Base-by-base conservation (phyloP, 306 rosid species). In the Purshia tridentata region DNA sequence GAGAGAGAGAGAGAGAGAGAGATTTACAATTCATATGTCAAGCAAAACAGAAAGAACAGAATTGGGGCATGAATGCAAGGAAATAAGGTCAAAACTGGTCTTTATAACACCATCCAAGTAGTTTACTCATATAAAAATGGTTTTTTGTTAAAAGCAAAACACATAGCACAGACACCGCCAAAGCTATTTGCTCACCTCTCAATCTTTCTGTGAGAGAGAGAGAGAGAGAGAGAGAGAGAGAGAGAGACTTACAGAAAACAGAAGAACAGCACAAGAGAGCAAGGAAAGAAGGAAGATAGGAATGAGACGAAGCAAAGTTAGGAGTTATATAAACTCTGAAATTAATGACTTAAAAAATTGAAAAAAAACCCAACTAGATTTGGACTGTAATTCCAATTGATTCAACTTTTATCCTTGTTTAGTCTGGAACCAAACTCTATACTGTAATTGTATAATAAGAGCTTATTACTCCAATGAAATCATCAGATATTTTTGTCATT, bases 201-300 rank as follows among this genome's bases (percentile, higher is more conserved):
- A 60, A 35, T 10, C 46, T 37, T 35, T 23, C 67, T 1, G 9
- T 5, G 22, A 40, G 15, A 51, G 16, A n/a, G 22, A 66, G 13
- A 39, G 70, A 73, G 70, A 39, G 41, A 23, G 67, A 72, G 40
- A 61, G 19, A 73, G 19, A 9, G 19, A 64, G 16, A 51, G 72
- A 70, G 67, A 23, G 23, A 20, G 74, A 77, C 77, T 51, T 51
- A 57, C 81, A 72, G 63, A 65, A 8, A 48, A 65, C 13, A 40
- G 61, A 51, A 7, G 39, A 65, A 64, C 42, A 40, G 19, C 9
- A 51, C 51, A 56, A 71, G 64, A 40, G 64, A 58, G 47, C 44
- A 55, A 50, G 64, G 12, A 46, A 67, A 49, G 55, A 48, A 77
- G 59, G 20, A 40, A 18, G 73, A 57, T 56, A 29, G n/a, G 75